Evolutionary conservation across 805 yeast species (phyloP).

Genomic region (Trichomonascus vanleenenianus): DNA sequence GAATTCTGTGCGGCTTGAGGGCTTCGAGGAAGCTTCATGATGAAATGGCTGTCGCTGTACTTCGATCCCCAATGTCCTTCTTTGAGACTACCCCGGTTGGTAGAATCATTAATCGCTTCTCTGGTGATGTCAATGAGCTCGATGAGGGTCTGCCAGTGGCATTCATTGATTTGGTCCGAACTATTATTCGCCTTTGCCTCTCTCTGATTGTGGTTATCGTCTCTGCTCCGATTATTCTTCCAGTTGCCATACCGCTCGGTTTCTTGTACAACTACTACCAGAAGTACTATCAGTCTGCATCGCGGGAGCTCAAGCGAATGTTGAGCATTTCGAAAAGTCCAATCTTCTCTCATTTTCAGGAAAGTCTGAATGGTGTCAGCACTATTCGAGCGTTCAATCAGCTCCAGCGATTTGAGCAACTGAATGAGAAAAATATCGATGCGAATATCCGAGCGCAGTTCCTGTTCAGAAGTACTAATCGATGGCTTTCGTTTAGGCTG

Average conservation of each 20-base stretch:
- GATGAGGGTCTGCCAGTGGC: constrained; percentile 54
- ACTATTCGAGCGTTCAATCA: constrained; percentile 78
- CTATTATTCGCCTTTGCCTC: constrained; percentile 35
- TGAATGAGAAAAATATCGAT: constrained; percentile 44
- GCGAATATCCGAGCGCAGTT: constrained; percentile 74
- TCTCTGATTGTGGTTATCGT: constrained; percentile 73
- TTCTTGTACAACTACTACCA: constrained; percentile 64
- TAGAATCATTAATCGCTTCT: constrained; percentile 80
- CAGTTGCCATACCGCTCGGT: constrained; percentile 63
- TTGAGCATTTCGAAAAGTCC: constrained; percentile 66
- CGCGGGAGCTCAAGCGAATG: constrained; percentile 73
- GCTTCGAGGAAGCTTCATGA: constrained; percentile 45
- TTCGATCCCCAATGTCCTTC: constrained; percentile 89
- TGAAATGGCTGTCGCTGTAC: constrained; percentile 60
- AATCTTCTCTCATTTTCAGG: constrained; percentile 74
- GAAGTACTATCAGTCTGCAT: constrained; percentile 55
- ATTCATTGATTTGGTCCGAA: constrained; percentile 31
- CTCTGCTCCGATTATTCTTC: constrained; percentile 81
- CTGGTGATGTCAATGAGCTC: constrained; percentile 80
- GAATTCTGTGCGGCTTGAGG: constrained; percentile 32
- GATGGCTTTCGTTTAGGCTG: constrained; percentile 89
- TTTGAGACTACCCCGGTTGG: constrained; percentile 96
- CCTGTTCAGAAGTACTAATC: constrained; percentile 72
- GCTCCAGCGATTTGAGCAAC: constrained; percentile 46
- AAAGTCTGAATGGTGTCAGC: constrained; percentile 66